These are phyloP conservation scores for Tolypocladium ovalisporum DNA, from an alignment of 2,329 filamentous ascomycete species.

Conservation along the genomic window DNA sequence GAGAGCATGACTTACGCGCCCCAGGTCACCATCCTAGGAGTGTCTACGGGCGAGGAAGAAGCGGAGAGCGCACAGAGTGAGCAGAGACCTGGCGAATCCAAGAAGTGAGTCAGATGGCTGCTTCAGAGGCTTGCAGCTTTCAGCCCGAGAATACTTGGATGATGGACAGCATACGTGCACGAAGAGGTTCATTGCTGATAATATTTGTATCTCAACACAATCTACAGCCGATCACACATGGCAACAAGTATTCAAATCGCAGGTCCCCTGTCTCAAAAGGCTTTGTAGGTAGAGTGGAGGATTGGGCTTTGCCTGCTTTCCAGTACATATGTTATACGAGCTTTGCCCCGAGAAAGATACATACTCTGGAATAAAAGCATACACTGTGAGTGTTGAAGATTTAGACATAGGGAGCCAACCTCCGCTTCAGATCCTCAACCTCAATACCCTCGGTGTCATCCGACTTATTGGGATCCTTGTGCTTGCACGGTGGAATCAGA, in stretches of 20 bases:
- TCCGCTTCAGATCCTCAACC: conserved; percentile 17
- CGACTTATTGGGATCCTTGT: conserved; percentile 5
- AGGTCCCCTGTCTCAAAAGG: background rate
- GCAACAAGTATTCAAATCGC: no score
- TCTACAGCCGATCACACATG: no score
- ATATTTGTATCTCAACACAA: no score
- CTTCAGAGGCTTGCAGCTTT: background rate
- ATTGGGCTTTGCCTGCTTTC: background rate
- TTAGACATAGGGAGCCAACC: conserved; percentile 15
- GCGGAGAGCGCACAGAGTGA: background rate
- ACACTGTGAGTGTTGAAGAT: background rate
- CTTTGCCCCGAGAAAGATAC: background rate
- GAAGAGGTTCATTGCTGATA: no score
- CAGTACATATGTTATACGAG: background rate
- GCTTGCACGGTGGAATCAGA: conserved; percentile 61
- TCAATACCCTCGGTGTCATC: conserved; percentile 11
- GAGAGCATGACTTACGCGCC: background rate
- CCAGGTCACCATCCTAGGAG: background rate
- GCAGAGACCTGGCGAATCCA: background rate
- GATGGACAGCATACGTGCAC: background rate
- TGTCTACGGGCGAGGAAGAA: background rate
- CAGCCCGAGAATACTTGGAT: background rate
- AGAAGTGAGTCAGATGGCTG: background rate
- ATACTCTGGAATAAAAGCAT: background rate
- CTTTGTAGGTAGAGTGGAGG: background rate